Conservation (phyloP, 2,329 filamentous ascomycete species). For the Diaporthe caulivora region DNA sequence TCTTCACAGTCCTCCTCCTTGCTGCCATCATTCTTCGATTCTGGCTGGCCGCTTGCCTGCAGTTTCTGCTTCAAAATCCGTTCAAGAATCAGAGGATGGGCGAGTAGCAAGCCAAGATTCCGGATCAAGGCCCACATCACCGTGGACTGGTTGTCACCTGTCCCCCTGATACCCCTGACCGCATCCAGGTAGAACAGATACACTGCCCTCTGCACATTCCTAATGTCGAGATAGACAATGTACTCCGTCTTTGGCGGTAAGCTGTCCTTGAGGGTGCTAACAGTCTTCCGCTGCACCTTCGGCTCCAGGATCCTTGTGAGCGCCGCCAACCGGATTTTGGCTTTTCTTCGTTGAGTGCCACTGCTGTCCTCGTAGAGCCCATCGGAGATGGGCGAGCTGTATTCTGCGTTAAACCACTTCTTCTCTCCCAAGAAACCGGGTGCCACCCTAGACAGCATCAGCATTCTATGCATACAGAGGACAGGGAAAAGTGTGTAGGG, state of each 20-base stretch:
- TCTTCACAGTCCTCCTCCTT: constrained; percentile 33
- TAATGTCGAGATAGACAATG: constrained; percentile 80
- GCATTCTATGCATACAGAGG: neutral
- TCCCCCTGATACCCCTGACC: neutral
- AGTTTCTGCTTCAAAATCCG: constrained; percentile 57
- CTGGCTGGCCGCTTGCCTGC: constrained; percentile 33
- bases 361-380: constrained; percentile 78
- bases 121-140: constrained; percentile 54
- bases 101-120: constrained; percentile 62
- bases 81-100: constrained; percentile 64
- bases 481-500: neutral
- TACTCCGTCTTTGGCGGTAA: constrained; percentile 86
- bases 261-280: constrained; percentile 71
- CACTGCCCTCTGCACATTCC: constrained; percentile 70
- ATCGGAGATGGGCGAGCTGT: constrained; percentile 77
- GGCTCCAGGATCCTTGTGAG: constrained; percentile 80
- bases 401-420: constrained; percentile 77
- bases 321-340: constrained; percentile 75
- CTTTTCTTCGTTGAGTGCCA: constrained; percentile 64
- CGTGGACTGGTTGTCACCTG: neutral
- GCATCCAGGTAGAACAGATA: constrained; percentile 63
- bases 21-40: neutral
- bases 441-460: constrained; percentile 66
- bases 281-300: constrained; percentile 82
- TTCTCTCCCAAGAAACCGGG: constrained; percentile 80